phyloP scores from a whole-genome alignment of 1,139 yeast species.

The Williopsis jadinii region DNA sequence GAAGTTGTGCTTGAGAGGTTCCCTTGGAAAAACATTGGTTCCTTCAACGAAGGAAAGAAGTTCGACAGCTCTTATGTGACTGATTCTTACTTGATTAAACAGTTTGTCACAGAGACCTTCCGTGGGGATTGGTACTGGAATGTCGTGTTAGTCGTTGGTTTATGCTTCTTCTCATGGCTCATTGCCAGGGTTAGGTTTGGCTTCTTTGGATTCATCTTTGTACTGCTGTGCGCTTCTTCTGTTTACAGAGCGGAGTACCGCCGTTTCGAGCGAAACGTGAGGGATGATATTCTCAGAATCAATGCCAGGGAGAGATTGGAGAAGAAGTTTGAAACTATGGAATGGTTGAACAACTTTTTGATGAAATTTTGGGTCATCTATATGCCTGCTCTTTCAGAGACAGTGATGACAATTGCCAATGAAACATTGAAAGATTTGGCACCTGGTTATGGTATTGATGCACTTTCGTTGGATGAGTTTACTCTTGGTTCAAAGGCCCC shows the following conservation, averaged over 20 bases:
- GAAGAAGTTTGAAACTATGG: constrained; percentile 61
- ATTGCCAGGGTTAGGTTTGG: constrained; percentile 53
- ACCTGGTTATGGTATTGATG: constrained; percentile 78
- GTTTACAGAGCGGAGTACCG: constrained; percentile 66
- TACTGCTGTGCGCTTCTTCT: constrained; percentile 54
- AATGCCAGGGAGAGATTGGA: constrained; percentile 55
- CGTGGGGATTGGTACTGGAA: constrained; percentile 72
- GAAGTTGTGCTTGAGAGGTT: constrained; percentile 11
- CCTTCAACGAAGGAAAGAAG: constrained; percentile 27
- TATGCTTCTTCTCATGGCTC: constrained; percentile 67
- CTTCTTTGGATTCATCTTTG: constrained; percentile 45
- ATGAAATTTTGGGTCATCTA: constrained; percentile 81
- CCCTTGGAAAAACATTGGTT: constrained; percentile 39
- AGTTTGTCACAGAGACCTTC: constrained; percentile 61
- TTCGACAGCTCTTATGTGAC: constrained; percentile 18
- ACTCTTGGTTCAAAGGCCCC: constrained; percentile 80
- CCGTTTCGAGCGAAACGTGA: constrained; percentile 61
- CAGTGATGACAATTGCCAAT: constrained; percentile 61
- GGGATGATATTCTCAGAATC: constrained; percentile 67
- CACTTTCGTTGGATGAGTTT: constrained; percentile 63
- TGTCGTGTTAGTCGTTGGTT: constrained; percentile 54
- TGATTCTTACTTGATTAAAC: constrained; percentile 34
- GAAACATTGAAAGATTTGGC: constrained; percentile 61
- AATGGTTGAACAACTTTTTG: constrained; percentile 71
- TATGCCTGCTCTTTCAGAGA: constrained; percentile 80